Percentiles rank a stretch among this genome's conserved stretches.
Conservation (phyloP, 2,329 filamentous ascomycete genomes). For the Rosellinia necatrix region DNA sequence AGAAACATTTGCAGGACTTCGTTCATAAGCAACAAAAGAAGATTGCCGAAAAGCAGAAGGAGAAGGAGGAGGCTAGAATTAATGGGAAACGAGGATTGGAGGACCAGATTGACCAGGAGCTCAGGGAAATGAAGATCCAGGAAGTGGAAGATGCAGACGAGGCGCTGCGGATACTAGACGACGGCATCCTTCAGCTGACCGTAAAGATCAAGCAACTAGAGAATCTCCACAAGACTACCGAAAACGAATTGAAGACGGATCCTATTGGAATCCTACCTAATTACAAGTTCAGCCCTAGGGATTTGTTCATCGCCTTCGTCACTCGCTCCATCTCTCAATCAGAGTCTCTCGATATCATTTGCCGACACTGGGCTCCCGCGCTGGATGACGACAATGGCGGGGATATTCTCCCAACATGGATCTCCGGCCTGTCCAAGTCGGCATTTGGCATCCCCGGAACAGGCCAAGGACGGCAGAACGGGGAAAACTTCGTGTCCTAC, state of each 20-base stretch:
- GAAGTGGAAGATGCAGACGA: constrained; percentile 8
- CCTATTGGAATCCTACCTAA: constrained; percentile 13
- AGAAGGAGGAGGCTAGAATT: constrained; percentile 6
- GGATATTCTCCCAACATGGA: constrained; percentile 13
- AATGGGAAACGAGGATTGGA: not conserved
- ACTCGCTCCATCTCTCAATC: constrained; percentile 5
- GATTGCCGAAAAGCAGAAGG: constrained; percentile 11
- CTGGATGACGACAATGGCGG: constrained; percentile 3
- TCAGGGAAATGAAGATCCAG: constrained; percentile 4
- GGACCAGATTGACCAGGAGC: not conserved
- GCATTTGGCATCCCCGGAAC: constrained; percentile 1
- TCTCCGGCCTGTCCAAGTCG: constrained; percentile 2
- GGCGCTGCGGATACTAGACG: constrained; percentile 1
- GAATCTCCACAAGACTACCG: not conserved
- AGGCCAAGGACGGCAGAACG: constrained; percentile 9
- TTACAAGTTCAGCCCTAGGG: constrained; percentile 14
- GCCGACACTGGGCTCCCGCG: constrained; percentile 11
- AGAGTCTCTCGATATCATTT: constrained; percentile 6
- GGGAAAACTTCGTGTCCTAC: constrained; percentile 12
- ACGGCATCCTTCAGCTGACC: constrained; percentile 2
- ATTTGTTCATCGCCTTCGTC: constrained; percentile 20
- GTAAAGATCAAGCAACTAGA: not conserved
- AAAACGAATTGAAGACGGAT: not conserved
- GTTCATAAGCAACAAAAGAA: not conserved
- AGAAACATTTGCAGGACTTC: not conserved